phyloP scores from a whole-genome alignment of 2,329 filamentous ascomycete species.

The Cladophialophora yegresii region DNA sequence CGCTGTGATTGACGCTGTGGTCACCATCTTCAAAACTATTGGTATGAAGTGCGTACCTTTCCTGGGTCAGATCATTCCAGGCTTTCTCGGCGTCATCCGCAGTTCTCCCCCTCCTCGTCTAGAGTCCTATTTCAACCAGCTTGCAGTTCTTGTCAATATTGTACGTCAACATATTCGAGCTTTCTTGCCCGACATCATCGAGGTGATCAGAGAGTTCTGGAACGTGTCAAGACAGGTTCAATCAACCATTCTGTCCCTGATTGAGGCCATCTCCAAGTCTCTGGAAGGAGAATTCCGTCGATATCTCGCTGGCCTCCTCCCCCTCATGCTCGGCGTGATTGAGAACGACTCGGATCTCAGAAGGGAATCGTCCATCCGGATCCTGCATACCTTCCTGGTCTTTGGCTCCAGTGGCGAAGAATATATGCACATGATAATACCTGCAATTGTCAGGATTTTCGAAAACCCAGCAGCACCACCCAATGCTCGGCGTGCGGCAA shows the following conservation, averaged over 20 bases:
- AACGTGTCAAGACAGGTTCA: slow-evolving; percentile 76
- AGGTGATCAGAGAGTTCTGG: slow-evolving; percentile 89
- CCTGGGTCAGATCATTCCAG: slow-evolving; percentile 88
- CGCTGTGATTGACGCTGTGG: slow-evolving; percentile 92
- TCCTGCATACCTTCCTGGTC: slow-evolving; percentile 91
- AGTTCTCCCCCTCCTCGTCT: slow-evolving; percentile 75
- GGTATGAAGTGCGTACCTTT: slow-evolving; percentile 96
- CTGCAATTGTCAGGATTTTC: slow-evolving; percentile 90
- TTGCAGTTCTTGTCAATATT: slow-evolving; percentile 89
- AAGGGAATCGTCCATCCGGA: slow-evolving; percentile 80
- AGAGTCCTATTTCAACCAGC: slow-evolving; percentile 96
- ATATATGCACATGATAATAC: slow-evolving; percentile 98
- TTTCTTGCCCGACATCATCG: slow-evolving; percentile 82
- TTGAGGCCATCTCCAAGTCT: slow-evolving; percentile 91
- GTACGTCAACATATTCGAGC: slow-evolving; percentile 95
- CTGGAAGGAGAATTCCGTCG: slow-evolving; percentile 98
- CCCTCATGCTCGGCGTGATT: slow-evolving; percentile 89
- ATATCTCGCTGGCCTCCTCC: slow-evolving; percentile 83
- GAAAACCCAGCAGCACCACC: slow-evolving; percentile 81
- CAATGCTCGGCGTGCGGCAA: slow-evolving; percentile 80
- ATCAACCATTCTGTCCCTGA: slow-evolving; percentile 84
- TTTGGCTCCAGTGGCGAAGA: slow-evolving; percentile 96
- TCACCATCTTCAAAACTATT: slow-evolving; percentile 97
- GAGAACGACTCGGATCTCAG: slow-evolving; percentile 79
- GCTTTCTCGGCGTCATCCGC: slow-evolving; percentile 85